Evolutionary conservation across 75 land plant genomes (phyloP).

Genomic region (Chamaecyparis obtusa): DNA sequence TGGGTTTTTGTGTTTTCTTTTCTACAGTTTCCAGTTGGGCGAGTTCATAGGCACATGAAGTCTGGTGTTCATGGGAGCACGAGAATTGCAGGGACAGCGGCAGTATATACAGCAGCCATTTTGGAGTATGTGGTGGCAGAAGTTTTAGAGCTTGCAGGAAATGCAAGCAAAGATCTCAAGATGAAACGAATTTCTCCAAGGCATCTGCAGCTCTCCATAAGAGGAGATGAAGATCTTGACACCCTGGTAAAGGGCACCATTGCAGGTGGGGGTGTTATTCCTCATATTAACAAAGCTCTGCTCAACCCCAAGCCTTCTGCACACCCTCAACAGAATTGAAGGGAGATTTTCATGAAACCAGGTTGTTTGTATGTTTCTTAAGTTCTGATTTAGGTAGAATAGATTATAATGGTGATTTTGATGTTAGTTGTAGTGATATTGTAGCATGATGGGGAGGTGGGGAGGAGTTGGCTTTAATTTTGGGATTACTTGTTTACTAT

Average conservation of each 20-base stretch:
- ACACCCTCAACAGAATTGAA: too few relatives aligned
- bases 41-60: constrained; percentile 62
- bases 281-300: constrained; percentile 27
- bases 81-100: constrained; percentile 73
- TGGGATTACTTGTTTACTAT: too few relatives aligned
- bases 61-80: constrained; percentile 39
- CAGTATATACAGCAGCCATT: constrained; percentile 71
- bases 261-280: constrained; percentile 42
- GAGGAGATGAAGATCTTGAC: constrained; percentile 43
- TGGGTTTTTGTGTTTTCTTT: too few relatives aligned
- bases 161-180: constrained; percentile 57
- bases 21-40: constrained; percentile 65
- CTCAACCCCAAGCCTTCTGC: not conserved
- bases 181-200: constrained; percentile 66
- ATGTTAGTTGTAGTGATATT: too few relatives aligned
- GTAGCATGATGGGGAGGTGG: too few relatives aligned
- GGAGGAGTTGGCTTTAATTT: too few relatives aligned
- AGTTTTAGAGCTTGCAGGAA: constrained; percentile 69
- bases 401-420: too few relatives aligned
- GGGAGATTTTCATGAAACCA: too few relatives aligned
- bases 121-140: constrained; percentile 74
- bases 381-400: too few relatives aligned
- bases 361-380: too few relatives aligned
- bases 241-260: constrained; percentile 40
- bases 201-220: constrained; percentile 48